Evolutionary conservation across 331 rosid genomes (phyloP), one percentile per base, ranked within the genome.

Genomic region (Acacia pycnantha): DNA sequence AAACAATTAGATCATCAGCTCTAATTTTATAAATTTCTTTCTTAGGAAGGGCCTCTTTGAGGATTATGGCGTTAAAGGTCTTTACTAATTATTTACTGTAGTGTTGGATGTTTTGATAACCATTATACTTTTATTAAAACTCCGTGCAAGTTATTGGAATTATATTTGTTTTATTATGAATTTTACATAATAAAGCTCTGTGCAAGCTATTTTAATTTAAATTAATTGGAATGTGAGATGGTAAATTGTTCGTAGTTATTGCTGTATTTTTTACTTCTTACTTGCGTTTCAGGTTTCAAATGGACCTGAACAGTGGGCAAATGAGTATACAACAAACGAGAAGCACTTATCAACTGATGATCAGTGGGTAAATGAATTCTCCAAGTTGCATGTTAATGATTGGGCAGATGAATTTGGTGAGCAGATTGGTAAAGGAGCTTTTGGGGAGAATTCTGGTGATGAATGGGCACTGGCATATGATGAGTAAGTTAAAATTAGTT

Each of bases 401-500:
- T 96, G 99, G 99, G 99, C 82, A 11, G 99, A 96, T 33, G 98
- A 96, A 81, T 96, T 92, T 85, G 97, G 91, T 43, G 90, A 84
- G 84, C 97, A 92, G 86, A 68, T 94, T 78, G 98, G 91, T 76
- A 92, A 92, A 82, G 97, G 93, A 83, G 89, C 86, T 79, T 81
- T 86, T 13, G 97, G 90, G 41, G 93, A 92, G 41, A 76, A 81
- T 70, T 80, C 91, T 74, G 69, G 92, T 29, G 95, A 96, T 81
- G 83, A 66, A 61, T 96, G 99, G 99, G 98, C 95, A 54, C 88
- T 84, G 4, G 87, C 95, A 51, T 96, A 90, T 75, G 91, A 96
- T 84, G 97, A 94, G 99, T 96, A 90, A 88, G 99, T 90, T 78
- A 76, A 82, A 56, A 71, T 83, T 48, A 48, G 62, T 50, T 26